Evolutionary conservation across 805 yeast genomes (phyloP).

Genomic region (Helenozyma baotianmanensis): DNA sequence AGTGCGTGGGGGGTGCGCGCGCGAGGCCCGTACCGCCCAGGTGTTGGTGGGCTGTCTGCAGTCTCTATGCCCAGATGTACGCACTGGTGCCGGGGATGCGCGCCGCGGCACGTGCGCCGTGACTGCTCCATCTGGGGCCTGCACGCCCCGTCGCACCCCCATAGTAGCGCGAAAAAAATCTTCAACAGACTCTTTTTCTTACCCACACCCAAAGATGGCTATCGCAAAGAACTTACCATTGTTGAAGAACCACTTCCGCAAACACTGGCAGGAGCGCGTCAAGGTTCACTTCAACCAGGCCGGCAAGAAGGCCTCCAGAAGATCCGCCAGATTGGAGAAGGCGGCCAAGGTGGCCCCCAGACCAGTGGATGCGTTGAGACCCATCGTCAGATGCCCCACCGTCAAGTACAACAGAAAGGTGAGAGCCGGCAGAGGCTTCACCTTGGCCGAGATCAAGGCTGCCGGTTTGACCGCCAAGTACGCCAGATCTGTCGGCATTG

Average conservation of each 20-base stretch:
- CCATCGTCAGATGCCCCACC: constrained; percentile 98
- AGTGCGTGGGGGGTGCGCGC: constrained; percentile 1
- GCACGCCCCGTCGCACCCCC: constrained; percentile 1
- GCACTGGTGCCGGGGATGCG: constrained; percentile 2
- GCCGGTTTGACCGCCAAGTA: constrained; percentile 86
- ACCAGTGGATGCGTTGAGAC: constrained; percentile 95
- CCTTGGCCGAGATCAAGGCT: constrained; percentile 96
- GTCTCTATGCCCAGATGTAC: constrained; percentile 4
- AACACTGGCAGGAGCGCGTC: constrained; percentile 99
- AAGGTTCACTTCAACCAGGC: constrained; percentile 99
- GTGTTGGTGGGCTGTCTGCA: not conserved
- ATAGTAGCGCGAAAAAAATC: constrained; percentile 5
- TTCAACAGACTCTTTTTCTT: constrained; percentile 9
- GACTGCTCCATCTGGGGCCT: constrained; percentile 5
- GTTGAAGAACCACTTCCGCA: constrained; percentile 99
- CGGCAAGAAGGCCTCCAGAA: constrained; percentile 97
- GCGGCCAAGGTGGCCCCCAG: constrained; percentile 96
- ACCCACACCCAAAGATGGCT: constrained; percentile 51
- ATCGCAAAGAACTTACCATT: constrained; percentile 98
- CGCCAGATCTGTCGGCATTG: constrained; percentile 98
- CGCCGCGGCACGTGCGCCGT: constrained; percentile 10
- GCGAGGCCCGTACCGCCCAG: too few species aligned
- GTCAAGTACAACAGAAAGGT: constrained; percentile 98
- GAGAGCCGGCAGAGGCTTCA: constrained; percentile 99
- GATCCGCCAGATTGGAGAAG: constrained; percentile 88